Evolutionary conservation across 805 yeast genomes (phyloP).

Genomic region (Candida boleticola): DNA sequence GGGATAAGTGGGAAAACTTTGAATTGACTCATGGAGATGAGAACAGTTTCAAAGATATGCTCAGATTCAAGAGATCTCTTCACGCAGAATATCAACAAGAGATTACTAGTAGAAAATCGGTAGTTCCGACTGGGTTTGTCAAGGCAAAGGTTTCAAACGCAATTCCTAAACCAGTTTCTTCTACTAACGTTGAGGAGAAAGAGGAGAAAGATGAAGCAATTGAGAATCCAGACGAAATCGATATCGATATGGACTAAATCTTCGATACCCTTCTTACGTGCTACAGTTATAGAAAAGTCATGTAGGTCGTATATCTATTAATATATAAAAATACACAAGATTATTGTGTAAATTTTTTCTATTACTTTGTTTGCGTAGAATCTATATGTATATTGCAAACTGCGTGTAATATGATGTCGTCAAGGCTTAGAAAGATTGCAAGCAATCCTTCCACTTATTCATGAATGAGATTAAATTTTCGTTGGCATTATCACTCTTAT

Average conservation of each 20-base stretch:
- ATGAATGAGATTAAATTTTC: conserved; percentile 35
- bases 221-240: conserved; percentile 59
- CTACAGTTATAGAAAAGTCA: too few relatives aligned
- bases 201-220: not conserved
- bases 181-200: conserved; percentile 1
- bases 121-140: conserved; percentile 49
- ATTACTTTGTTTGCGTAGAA: too few relatives aligned
- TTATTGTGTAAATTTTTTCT: too few relatives aligned
- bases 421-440: conserved; percentile 12
- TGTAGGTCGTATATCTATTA: too few relatives aligned
- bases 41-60: conserved; percentile 69
- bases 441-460: conserved; percentile 33
- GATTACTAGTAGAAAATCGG: conserved; percentile 12
- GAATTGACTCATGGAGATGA: conserved; percentile 74
- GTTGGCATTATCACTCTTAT: conserved; percentile 30
- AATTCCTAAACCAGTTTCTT: conserved; percentile 12
- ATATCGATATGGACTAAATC: conserved; percentile 44
- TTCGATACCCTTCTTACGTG: too few relatives aligned
- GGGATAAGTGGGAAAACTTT: conserved; percentile 73
- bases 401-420: not conserved
- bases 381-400: not conserved
- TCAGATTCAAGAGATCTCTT: conserved; percentile 52
- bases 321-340: too few relatives aligned
- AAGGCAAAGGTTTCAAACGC: conserved; percentile 29
- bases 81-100: conserved; percentile 17